Conservation (phyloP, 768 basidiomycete species). For the Chlorophyllum brunneum region DNA sequence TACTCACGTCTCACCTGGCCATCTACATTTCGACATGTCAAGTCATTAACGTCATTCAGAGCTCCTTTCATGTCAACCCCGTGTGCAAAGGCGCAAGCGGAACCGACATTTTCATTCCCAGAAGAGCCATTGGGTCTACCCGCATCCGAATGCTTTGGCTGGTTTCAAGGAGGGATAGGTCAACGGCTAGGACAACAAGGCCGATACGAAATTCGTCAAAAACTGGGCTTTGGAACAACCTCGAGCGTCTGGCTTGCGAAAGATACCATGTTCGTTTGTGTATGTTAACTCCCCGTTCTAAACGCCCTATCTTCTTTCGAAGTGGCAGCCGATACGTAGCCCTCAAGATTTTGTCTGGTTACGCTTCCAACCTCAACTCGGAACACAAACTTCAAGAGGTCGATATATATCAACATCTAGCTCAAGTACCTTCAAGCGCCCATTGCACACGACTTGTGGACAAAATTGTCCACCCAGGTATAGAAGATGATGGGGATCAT, state of each 20-base stretch:
- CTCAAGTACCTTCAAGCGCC: constrained; percentile 5
- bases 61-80: too few relatives aligned
- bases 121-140: not conserved
- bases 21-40: too few relatives aligned
- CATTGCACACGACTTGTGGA: constrained; percentile 16
- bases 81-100: too few relatives aligned
- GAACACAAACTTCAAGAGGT: constrained; percentile 21
- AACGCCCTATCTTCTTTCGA: not conserved
- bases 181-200: constrained; percentile 15
- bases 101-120: not conserved
- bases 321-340: constrained; percentile 16
- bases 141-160: not conserved
- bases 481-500: constrained; percentile 20
- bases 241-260: constrained; percentile 24
- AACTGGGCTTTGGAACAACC: constrained; percentile 22
- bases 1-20: too few relatives aligned
- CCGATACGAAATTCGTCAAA: constrained; percentile 18
- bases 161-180: constrained; percentile 17
- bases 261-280: constrained; percentile 19
- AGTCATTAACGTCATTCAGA: too few relatives aligned
- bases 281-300: constrained; percentile 8
- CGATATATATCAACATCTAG: constrained; percentile 17
- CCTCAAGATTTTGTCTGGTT: constrained; percentile 21
- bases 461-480: constrained; percentile 20
- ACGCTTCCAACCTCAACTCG: constrained; percentile 18